A percentile compares a stretch with the other conserved stretches of the same genome.
Evolutionary conservation across 345 rosid genomes (phyloP).

Genomic region (Eutrema yunnanense): DNA sequence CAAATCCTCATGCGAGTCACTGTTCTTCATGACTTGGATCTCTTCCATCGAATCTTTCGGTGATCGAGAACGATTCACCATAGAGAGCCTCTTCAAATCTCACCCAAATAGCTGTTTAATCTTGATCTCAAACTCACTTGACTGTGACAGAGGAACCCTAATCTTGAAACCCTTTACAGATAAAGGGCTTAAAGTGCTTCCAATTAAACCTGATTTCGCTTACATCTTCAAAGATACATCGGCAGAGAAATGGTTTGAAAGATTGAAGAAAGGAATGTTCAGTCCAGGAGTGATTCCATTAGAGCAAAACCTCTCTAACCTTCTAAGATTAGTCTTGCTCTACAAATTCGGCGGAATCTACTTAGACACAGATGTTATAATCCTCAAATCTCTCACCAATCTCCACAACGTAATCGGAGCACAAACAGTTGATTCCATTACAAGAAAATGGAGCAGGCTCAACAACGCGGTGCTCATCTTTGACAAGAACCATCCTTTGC

Average conservation of each 20-base stretch:
- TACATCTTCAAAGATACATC: slow-evolving; percentile 52
- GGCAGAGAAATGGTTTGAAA: slow-evolving; percentile 63
- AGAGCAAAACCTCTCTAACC: slow-evolving; percentile 87
- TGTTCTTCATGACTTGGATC: slow-evolving; percentile 96
- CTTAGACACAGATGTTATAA: slow-evolving; percentile 69
- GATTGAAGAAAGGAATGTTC: slow-evolving; percentile 45
- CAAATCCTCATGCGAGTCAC: slow-evolving; percentile 46
- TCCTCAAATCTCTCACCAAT: slow-evolving; percentile 40
- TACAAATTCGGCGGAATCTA: slow-evolving; percentile 83
- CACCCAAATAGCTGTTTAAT: slow-evolving; percentile 59
- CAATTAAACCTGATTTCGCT: slow-evolving; percentile 60
- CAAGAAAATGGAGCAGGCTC: slow-evolving; percentile 75
- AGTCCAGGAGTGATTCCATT: slow-evolving; percentile 75
- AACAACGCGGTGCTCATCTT: slow-evolving; percentile 82
- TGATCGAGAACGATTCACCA: slow-evolving; percentile 46
- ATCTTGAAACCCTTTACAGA: slow-evolving; percentile 48
- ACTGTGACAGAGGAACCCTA: slow-evolving; percentile 42
- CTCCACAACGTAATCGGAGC: slow-evolving; percentile 75
- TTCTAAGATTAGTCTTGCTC: slow-evolving; percentile 63
- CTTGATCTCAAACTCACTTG: slow-evolving; percentile 68
- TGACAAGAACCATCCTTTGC: slow-evolving; percentile 71
- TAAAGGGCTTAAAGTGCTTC: slow-evolving; percentile 42
- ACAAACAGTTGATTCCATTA: slow-evolving; percentile 48
- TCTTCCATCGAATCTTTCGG: slow-evolving; percentile 58
- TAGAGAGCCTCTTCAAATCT: slow-evolving; percentile 64